Conservation (phyloP, 139 green algal genomes). For the Gonium pectorale region DNA sequence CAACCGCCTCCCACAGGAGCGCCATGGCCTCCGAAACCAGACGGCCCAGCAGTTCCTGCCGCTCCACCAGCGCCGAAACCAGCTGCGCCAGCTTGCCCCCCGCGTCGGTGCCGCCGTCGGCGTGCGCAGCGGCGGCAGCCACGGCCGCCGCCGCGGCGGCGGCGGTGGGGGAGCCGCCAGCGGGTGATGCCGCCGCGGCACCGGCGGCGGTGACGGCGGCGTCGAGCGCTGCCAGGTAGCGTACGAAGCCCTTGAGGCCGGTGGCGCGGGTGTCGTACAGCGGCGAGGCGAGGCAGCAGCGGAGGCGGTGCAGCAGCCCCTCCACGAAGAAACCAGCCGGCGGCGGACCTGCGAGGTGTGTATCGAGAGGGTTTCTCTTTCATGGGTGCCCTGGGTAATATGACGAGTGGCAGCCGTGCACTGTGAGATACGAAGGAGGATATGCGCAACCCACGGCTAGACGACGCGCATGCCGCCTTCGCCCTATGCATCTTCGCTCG, state of each 20-base stretch:
- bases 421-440: background rate
- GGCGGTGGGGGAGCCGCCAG: background rate
- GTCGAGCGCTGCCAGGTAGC: background rate
- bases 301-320: slow-evolving; percentile 45
- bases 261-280: slow-evolving; percentile 67
- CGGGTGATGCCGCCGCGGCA: background rate
- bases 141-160: no score
- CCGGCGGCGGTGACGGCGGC: background rate
- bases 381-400: no score
- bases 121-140: no score
- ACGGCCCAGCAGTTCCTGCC: background rate
- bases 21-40: background rate
- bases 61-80: background rate
- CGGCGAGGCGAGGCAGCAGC: slow-evolving; percentile 38
- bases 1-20: background rate
- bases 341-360: background rate
- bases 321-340: slow-evolving; percentile 13
- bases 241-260: slow-evolving; percentile 57
- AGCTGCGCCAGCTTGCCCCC: background rate
- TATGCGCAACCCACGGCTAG: no score
- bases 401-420: no score
- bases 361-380: background rate
- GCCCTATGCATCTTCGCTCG: background rate
- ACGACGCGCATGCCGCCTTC: no score
- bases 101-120: background rate